Evolutionary conservation across 371 early-diverging fungal species (phyloP), one percentile per base, ranked within the genome.

Genomic region (Neoconidiobolus thromboides): DNA sequence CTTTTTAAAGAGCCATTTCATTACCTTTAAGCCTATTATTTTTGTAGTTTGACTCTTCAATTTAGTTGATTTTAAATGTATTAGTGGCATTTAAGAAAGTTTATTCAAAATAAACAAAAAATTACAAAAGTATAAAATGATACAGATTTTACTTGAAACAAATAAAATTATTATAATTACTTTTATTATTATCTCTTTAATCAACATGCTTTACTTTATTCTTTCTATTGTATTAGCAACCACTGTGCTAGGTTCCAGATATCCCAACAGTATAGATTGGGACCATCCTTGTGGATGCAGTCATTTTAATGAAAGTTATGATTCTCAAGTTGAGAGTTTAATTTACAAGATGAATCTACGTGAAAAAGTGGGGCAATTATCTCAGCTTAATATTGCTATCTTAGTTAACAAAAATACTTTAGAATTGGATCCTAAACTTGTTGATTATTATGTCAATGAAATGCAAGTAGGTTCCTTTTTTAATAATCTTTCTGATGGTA

Each of bases 311-410:
- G 43, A 9, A 5, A 15, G 15, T 2, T 2, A 5, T 5, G n/a
- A 43, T 26, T n/a, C 43, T 14, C 7, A 15, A 26, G 43, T 55
- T 5, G 56, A 55, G 7, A 43, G 37, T 4, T 44, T 79, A 71
- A 69, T 75, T 0, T 65, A 65, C 39, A 64, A 63, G 37, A 72
- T 83, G 78, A 73, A 73, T 0, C 47, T 78, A 1, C 61, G 63
- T 12, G 81, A 83, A 49, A 76, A 82, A 62, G 71, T 77, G 41
- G 84, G 84, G 7, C 84, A 83, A 62, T 78, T 83, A 79, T 73
- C 77, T 4, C 84, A 83, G 64, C 64, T 82, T 37, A 73, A 79
- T 53, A 69, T 76, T 37, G 64, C 64, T 12, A 55, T 56, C 71
- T 62, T 75, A 38, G 36, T 72, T 7, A 43, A 56, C 14, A 43